Evolutionary conservation across 2,329 filamentous ascomycete genomes (phyloP).

Genomic region (Nemania bipapillata): DNA sequence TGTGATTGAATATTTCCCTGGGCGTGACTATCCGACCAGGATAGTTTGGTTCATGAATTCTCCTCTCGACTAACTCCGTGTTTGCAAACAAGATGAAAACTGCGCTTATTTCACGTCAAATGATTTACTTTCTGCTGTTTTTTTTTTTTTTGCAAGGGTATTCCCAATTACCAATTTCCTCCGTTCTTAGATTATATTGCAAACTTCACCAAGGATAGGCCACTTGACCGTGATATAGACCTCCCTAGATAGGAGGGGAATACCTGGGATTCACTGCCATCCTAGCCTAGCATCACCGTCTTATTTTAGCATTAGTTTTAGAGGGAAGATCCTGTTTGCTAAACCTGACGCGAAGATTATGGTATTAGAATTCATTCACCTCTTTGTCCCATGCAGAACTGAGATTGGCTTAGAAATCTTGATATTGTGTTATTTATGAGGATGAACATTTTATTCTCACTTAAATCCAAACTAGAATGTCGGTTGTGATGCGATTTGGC

Average conservation of each 20-base stretch:
- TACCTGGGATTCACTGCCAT: neutral
- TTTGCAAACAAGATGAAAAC: neutral
- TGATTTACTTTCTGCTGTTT: neutral
- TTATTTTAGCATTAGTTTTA: neutral
- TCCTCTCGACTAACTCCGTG: neutral
- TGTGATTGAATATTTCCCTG: neutral
- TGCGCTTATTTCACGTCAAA: neutral
- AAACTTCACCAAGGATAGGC: neutral
- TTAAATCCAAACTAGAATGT: neutral
- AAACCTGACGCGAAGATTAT: no score
- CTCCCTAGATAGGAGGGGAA: neutral
- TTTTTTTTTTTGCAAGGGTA: neutral
- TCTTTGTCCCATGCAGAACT: no score
- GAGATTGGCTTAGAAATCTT: no score
- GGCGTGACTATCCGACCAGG: neutral
- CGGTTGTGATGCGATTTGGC: neutral
- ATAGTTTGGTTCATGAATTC: neutral
- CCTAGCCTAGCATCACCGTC: neutral
- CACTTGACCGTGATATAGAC: neutral
- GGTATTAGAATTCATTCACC: no score
- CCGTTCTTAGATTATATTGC: neutral
- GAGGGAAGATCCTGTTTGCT: neutral
- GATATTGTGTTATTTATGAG: no score
- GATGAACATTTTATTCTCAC: neutral
- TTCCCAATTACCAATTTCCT: neutral